Conservation (phyloP, 345 rosid species). For the Lenwebbia sp. region DNA sequence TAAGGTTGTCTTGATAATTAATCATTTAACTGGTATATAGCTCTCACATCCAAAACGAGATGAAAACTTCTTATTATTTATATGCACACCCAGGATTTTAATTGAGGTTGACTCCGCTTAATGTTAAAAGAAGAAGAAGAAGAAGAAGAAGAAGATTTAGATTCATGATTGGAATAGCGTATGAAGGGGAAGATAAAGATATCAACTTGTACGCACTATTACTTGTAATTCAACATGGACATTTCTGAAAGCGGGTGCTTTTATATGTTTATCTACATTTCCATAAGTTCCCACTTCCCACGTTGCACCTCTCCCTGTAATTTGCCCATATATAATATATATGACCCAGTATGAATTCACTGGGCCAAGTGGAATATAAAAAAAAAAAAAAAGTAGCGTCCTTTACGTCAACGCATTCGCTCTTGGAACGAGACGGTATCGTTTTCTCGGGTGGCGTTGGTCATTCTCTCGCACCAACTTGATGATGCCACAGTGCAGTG, state of each 20-base stretch:
- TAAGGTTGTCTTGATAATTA: not conserved
- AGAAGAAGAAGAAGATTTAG: not conserved
- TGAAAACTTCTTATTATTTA: not conserved
- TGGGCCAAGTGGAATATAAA: not conserved
- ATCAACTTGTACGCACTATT: not conserved
- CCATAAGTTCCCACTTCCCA: no score
- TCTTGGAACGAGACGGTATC: no score
- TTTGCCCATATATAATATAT: not conserved
- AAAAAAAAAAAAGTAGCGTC: no score
- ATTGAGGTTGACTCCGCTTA: not conserved
- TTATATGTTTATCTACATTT: no score
- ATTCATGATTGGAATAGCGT: not conserved
- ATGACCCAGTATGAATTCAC: not conserved
- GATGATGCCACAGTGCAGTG: no score
- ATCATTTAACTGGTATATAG: not conserved
- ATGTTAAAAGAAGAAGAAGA: not conserved
- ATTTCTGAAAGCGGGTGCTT: not conserved
- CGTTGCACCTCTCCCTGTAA: no score
- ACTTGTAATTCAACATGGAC: not conserved
- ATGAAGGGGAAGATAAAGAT: not conserved
- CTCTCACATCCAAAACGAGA: not conserved
- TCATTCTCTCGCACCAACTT: no score
- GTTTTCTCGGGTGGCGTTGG: no score
- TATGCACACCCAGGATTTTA: not conserved
- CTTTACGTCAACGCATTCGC: no score